These are phyloP conservation scores for Calonectria fujianensis DNA, from an alignment of 2,329 filamentous ascomycete genomes.

Conservation along the genomic window DNA sequence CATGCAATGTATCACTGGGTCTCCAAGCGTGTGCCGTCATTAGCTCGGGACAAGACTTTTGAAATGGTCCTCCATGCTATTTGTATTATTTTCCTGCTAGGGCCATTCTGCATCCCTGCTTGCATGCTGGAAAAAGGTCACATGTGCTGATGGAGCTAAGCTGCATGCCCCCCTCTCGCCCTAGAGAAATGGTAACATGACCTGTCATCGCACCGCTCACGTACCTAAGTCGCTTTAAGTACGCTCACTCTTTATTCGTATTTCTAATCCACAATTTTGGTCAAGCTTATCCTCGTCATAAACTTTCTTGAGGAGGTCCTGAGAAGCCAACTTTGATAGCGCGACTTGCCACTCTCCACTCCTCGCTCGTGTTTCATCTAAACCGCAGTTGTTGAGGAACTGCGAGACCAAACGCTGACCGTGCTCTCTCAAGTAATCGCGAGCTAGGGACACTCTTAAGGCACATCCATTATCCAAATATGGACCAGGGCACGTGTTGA, in stretches of 20 bases:
- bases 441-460: not conserved
- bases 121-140: not conserved
- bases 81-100: not conserved
- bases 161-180: too few species aligned
- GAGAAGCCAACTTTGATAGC: not conserved
- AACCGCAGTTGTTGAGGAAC: not conserved
- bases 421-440: conserved; percentile 6
- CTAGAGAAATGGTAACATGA: too few species aligned
- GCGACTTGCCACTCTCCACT: not conserved
- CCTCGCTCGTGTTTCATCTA: accelerated
- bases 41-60: too few species aligned
- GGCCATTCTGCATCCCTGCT: too few species aligned
- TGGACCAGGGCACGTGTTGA: not conserved
- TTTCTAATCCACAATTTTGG: not conserved
- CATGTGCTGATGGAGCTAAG: too few species aligned
- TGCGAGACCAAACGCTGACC: not conserved
- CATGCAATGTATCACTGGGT: too few species aligned
- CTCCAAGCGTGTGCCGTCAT: too few species aligned
- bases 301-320: not conserved
- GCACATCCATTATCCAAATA: not conserved
- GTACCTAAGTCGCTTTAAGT: too few species aligned
- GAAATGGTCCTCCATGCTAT: too few species aligned
- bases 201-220: too few species aligned
- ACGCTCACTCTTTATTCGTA: not conserved
- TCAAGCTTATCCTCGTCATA: too few species aligned